Conservation (phyloP, 2,329 filamentous ascomycete genomes). For the Emericellopsis cladophorae region DNA sequence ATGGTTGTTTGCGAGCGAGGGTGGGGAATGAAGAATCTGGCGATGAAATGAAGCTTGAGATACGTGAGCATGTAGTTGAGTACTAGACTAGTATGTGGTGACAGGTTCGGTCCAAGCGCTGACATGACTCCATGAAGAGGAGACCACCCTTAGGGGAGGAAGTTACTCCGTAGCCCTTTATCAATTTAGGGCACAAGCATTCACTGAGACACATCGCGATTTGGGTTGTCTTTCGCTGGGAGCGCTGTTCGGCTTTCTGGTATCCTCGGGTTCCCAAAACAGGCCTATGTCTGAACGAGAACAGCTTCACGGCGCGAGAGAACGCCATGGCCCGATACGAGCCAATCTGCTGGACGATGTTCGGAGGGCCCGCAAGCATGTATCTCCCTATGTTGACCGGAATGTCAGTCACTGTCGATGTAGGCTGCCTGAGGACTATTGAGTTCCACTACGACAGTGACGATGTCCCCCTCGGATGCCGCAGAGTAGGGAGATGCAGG, state of each 20-base stretch:
- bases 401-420: conserved; percentile 3
- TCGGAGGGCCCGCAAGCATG: conserved; percentile 5
- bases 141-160: too few species aligned
- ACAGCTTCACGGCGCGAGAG: conserved; percentile 4
- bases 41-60: too few species aligned
- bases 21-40: too few species aligned
- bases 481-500: conserved; percentile 4
- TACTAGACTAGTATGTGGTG: too few species aligned
- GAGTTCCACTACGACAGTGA: conserved; percentile 6
- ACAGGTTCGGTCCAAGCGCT: too few species aligned
- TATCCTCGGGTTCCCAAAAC: conserved; percentile 4
- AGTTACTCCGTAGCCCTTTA: too few species aligned
- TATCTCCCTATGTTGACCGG: conserved; percentile 4
- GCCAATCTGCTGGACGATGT: conserved; percentile 6
- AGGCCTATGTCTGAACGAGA: conserved; percentile 4
- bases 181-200: too few species aligned
- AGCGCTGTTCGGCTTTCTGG: conserved; percentile 5
- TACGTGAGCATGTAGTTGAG: too few species aligned
- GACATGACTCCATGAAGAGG: too few species aligned
- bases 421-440: conserved; percentile 1
- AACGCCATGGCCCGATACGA: conserved; percentile 5
- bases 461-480: conserved; percentile 3
- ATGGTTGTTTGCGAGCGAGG: too few species aligned
- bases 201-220: too few species aligned
- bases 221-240: too few species aligned